phyloP scores from a whole-genome alignment of 1,284 basidiomycete species.

The Cryptococcus maquisensis region DNA sequence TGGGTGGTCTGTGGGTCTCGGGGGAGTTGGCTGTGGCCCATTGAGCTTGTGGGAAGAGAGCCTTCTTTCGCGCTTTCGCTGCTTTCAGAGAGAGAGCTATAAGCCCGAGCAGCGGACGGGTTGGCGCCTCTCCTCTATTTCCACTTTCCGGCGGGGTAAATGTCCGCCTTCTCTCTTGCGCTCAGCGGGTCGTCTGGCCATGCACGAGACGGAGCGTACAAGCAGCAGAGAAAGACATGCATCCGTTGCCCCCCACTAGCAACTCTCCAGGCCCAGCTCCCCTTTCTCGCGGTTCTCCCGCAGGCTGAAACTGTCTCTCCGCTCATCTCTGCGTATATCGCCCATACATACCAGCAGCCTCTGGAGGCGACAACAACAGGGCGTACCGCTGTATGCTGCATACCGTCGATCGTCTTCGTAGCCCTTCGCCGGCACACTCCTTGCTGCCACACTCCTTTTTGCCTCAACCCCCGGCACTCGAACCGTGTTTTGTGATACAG shows the following conservation, averaged over 20 bases:
- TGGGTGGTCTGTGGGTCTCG: too few relatives aligned
- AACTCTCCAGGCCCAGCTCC: neutral
- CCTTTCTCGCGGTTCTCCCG: neutral
- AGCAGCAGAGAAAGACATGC: neutral
- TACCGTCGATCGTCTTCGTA: too few relatives aligned
- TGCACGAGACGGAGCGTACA: neutral
- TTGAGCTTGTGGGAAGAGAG: constrained; percentile 1
- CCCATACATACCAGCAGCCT: too few relatives aligned
- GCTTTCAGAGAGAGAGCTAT: neutral
- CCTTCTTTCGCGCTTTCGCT: neutral
- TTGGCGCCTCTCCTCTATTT: neutral
- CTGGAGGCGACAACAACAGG: too few relatives aligned
- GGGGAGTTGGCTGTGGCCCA: constrained; percentile 17
- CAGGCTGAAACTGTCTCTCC: too few relatives aligned
- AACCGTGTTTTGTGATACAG: too few relatives aligned
- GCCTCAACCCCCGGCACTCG: too few relatives aligned
- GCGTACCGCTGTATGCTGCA: too few relatives aligned
- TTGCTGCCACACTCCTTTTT: too few relatives aligned
- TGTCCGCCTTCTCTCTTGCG: neutral
- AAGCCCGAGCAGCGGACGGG: neutral
- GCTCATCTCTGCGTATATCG: too few relatives aligned
- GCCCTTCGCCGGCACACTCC: too few relatives aligned
- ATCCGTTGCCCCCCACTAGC: too few relatives aligned
- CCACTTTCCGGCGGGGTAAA: neutral
- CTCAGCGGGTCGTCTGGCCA: neutral